phyloP scores from a whole-genome alignment of 768 basidiomycete species.

The Calocybe indica region DNA sequence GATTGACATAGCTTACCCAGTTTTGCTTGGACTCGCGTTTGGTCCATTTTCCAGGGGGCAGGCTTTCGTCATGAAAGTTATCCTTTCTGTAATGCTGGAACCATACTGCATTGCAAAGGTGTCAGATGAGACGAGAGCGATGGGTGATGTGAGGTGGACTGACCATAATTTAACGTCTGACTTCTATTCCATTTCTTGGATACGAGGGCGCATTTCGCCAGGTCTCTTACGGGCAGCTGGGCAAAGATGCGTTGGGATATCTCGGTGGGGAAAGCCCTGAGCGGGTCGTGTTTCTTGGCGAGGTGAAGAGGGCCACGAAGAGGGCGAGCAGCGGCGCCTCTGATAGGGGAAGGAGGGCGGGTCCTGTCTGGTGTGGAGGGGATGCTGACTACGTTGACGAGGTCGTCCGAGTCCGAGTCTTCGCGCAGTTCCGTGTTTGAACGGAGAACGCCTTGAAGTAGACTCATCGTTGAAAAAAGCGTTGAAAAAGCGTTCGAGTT shows the following conservation, averaged over 20 bases:
- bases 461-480: conserved; percentile 39
- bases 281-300: conserved; percentile 46
- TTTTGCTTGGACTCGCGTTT: conserved; percentile 91
- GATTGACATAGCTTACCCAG: conserved; percentile 51
- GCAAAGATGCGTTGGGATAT: conserved; percentile 75
- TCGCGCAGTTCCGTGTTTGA: conserved; percentile 38
- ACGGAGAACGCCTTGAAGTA: conserved; percentile 66
- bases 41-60: conserved; percentile 86
- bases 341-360: conserved; percentile 50
- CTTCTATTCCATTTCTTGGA: conserved; percentile 85
- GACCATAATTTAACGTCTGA: conserved; percentile 89
- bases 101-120: conserved; percentile 60
- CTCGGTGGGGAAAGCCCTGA: conserved; percentile 73
- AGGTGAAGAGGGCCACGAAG: conserved; percentile 43
- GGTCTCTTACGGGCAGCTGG: conserved; percentile 51
- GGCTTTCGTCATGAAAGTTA: conserved; percentile 73
- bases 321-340: conserved; percentile 41
- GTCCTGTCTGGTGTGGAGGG: conserved; percentile 67
- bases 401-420: conserved; percentile 61
- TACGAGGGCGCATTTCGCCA: conserved; percentile 75
- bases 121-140: not conserved
- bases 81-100: conserved; percentile 89
- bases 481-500: not conserved
- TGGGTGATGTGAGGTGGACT: conserved; percentile 10
- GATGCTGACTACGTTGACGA: conserved; percentile 62